Evolutionary conservation across 179 eudicot species (phyloP), one percentile per base, ranked within the genome.

Genomic region (Nepenthes alata): DNA sequence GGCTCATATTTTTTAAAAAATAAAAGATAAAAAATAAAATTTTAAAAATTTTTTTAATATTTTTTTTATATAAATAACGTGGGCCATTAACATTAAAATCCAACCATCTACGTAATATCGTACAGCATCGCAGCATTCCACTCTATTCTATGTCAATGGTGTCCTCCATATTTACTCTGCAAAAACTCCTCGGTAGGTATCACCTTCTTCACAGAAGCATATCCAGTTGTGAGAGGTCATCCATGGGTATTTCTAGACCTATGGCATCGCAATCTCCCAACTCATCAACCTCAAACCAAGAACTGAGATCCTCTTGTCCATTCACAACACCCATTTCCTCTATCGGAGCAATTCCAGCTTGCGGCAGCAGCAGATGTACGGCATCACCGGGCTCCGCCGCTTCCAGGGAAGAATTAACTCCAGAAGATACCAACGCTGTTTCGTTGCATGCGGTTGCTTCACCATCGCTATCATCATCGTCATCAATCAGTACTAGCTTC

Each of bases 201-300:
- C 8, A 3, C 13, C 53, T 4, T 11, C 14, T 13, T 50, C 53
- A 50, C 4, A 11, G 11, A 50, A 50, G 15, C n/a, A 50, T 50
- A 11, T 50, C 70, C 34, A 78, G 48, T 35, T 58, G 39, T 1
- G 69, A 66, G 11, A 66, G 75, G 65, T 78, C 83, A 34, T 78
- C 83, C 80, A 72, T 78, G 3, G 83, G 83, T 60, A 75, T 78
- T 53, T 72, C 75, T 39, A 78, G 76, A 55, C 82, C 83, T 34
- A 60, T 64, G 16, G 74, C 75, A 39, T 75, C 80, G 15, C 68
- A 66, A 44, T 78, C 83, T 58, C 74, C 77, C 65, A 78, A 63
- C 34, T 71, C 80, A 14, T 57, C 69, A 37, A 57, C 69, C 25
- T 70, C 75, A 25, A 78, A 58, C 83, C 77, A 78, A 57, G 67